A percentile compares a stretch with the other conserved stretches of the same genome.
Conservation (phyloP, 352 stramenopile genomes). For the Phytopythium aichiense region DNA sequence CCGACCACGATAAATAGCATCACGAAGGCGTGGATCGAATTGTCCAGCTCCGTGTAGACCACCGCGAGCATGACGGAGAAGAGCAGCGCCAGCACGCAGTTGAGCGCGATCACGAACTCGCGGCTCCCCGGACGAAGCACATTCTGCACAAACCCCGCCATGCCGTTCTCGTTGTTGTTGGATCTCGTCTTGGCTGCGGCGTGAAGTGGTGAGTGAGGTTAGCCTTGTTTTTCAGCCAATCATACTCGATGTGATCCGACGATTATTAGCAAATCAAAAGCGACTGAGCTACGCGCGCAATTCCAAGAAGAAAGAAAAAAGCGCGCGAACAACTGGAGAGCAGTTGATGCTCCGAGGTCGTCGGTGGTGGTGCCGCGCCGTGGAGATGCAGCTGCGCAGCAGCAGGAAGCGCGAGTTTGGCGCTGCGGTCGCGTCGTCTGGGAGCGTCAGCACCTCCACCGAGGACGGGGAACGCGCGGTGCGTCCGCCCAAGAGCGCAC, state of each 20-base stretch:
- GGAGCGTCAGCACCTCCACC: neutral
- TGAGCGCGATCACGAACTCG: conserved; percentile 73
- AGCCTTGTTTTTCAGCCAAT: neutral
- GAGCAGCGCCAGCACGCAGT: conserved; percentile 62
- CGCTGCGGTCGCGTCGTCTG: conserved; percentile 4
- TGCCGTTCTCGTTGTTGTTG: conserved; percentile 2
- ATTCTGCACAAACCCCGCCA: conserved; percentile 38
- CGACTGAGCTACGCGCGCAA: neutral
- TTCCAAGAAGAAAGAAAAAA: neutral
- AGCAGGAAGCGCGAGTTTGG: conserved; percentile 26
- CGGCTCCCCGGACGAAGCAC: conserved; percentile 60
- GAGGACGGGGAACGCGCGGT: neutral
- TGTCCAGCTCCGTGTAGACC: conserved; percentile 77
- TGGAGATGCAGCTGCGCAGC: conserved; percentile 38
- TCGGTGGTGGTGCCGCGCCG: neutral
- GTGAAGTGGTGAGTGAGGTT: neutral
- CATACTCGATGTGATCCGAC: neutral
- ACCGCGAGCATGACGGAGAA: conserved; percentile 71
- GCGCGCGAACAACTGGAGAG: neutral
- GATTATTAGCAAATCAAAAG: conserved; percentile 1
- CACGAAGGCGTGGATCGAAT: conserved; percentile 80
- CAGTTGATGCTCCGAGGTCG: neutral
- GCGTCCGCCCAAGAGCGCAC: conserved; percentile 11
- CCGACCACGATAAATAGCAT: conserved; percentile 82
- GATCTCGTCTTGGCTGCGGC: neutral